These are phyloP conservation scores for Fusarium sp. DNA, from an alignment of 2,329 filamentous ascomycete species.

Conservation along the genomic window DNA sequence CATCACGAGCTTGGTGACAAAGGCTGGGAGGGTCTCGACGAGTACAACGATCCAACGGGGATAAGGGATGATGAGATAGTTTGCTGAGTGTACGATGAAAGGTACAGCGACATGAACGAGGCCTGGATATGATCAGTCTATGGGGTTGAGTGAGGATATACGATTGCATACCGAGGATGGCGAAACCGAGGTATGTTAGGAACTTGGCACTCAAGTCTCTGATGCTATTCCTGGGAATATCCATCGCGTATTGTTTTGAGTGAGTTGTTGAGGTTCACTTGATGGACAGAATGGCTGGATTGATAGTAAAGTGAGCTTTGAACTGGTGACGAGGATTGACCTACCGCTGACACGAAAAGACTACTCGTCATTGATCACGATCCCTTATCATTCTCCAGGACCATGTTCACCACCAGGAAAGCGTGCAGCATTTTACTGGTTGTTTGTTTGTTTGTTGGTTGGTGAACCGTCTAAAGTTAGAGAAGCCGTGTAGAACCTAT, in stretches of 20 bases:
- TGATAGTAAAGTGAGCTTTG: not conserved
- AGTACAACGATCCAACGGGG: slow-evolving; percentile 46
- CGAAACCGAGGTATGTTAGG: slow-evolving; percentile 41
- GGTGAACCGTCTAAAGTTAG: not conserved
- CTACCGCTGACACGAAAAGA: too few species aligned
- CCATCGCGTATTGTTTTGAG: slow-evolving; percentile 3
- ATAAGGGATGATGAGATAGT: slow-evolving; percentile 50
- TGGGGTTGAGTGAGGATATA: not conserved
- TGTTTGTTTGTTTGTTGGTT: not conserved
- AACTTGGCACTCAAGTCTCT: slow-evolving; percentile 23
- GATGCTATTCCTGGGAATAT: not conserved
- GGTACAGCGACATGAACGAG: slow-evolving; percentile 46
- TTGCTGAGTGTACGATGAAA: slow-evolving; percentile 46
- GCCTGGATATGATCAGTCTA: slow-evolving; percentile 38
- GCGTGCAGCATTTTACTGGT: slow-evolving; percentile 2
- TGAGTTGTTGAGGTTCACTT: not conserved
- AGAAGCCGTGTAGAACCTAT: slow-evolving; percentile 13
- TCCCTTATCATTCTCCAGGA: not conserved
- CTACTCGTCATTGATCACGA: not conserved
- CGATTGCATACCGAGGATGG: slow-evolving; percentile 37
- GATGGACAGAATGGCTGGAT: not conserved
- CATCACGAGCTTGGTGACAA: slow-evolving; percentile 44
- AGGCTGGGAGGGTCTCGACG: slow-evolving; percentile 45
- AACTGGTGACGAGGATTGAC: too few species aligned
- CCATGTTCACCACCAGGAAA: slow-evolving; percentile 2